Conservation (phyloP, 176 grass and related monocot species). For the Juncus inflexus region DNA sequence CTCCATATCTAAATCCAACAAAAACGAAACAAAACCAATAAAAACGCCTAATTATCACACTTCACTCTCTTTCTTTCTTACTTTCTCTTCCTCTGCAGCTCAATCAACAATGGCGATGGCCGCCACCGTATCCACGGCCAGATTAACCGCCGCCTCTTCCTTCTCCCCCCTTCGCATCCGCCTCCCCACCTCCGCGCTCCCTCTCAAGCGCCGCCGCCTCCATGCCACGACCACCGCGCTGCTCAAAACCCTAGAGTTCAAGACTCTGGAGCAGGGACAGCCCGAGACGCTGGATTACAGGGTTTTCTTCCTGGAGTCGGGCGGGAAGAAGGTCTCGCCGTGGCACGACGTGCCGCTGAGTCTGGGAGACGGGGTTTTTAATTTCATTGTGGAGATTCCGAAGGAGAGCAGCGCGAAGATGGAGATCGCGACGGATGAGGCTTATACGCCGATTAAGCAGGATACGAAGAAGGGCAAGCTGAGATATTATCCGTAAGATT, state of each 20-base stretch:
- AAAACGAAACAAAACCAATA: no score
- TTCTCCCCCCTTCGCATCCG: conserved; percentile 22
- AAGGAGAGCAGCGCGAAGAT: conserved; percentile 98
- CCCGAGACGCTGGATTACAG: conserved; percentile 88
- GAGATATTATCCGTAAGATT: conserved; percentile 93
- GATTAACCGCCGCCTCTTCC: conserved; percentile 35
- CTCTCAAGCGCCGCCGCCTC: conserved; percentile 38
- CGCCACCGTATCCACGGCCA: conserved; percentile 50
- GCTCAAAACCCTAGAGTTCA: conserved; percentile 42
- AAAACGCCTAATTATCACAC: background rate
- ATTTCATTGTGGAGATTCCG: conserved; percentile 95
- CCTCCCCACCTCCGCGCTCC: conserved; percentile 28
- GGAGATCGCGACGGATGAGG: conserved; percentile 96
- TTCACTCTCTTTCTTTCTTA: background rate
- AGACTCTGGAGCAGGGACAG: conserved; percentile 53
- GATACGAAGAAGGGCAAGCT: conserved; percentile 99
- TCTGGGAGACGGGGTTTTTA: conserved; percentile 74
- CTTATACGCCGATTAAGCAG: conserved; percentile 94
- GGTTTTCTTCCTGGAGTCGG: conserved; percentile 76
- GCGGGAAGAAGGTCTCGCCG: conserved; percentile 66
- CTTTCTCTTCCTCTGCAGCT: background rate
- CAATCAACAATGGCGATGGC: conserved; percentile 46
- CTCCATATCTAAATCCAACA: no score
- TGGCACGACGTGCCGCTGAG: conserved; percentile 95
- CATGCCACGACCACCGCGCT: conserved; percentile 36